Evolutionary conservation across 768 basidiomycete species (phyloP).

Genomic region (Russula ochroleuca): DNA sequence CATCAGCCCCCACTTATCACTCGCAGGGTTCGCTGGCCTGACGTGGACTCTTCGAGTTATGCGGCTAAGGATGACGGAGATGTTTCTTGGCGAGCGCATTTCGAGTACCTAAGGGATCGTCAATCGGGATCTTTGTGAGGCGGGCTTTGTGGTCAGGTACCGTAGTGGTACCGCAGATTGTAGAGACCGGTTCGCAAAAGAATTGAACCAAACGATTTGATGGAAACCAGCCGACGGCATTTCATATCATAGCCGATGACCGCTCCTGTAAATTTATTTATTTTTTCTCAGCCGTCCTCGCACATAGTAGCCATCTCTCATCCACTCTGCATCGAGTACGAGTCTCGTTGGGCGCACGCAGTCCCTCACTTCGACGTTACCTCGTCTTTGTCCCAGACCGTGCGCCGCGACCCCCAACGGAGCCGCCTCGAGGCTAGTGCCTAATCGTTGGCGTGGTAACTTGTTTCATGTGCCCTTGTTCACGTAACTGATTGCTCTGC

Average conservation of each 20-base stretch:
- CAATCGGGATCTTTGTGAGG: not conserved
- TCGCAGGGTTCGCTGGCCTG: slow-evolving; percentile 25
- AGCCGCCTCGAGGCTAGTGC: not conserved
- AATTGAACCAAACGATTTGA: not conserved
- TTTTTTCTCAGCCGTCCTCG: not conserved
- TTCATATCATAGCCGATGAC: not conserved
- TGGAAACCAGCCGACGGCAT: not conserved
- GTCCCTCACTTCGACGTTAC: not conserved
- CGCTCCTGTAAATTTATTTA: not conserved
- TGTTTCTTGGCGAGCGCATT: not conserved
- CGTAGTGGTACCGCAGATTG: not conserved
- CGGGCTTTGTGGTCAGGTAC: not conserved
- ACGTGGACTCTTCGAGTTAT: not conserved
- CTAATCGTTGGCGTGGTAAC: slow-evolving; percentile 17
- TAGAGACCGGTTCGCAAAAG: not conserved
- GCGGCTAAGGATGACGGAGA: not conserved
- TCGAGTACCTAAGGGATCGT: not conserved
- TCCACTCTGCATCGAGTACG: not conserved
- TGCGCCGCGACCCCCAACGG: not conserved
- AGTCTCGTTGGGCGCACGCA: not conserved
- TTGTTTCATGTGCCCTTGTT: not conserved
- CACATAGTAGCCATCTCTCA: not conserved
- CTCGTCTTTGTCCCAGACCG: too few relatives aligned
- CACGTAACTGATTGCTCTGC: not conserved
- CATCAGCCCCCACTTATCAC: slow-evolving; percentile 1